Conservation (phyloP, 1,139 yeast genomes). For the Eremothecium gossypii region DNA sequence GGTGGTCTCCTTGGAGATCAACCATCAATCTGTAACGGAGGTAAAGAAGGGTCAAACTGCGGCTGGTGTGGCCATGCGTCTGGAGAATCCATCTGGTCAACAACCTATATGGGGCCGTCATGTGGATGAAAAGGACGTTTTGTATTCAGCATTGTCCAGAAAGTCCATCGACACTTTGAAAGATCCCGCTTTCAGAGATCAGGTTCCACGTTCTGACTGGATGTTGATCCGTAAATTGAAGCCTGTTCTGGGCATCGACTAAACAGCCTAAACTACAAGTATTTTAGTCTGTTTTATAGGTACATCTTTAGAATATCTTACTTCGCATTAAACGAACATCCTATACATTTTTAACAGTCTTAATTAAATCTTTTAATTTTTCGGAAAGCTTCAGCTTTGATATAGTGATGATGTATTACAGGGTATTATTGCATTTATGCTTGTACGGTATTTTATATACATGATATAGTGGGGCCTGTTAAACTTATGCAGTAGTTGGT, state of each 20-base stretch:
- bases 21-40: constrained; percentile 69
- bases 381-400: too few species aligned
- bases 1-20: constrained; percentile 84
- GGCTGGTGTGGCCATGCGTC: constrained; percentile 98
- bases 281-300: background rate
- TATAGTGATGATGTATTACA: too few species aligned
- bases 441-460: too few species aligned
- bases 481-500: constrained; percentile 29
- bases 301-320: background rate
- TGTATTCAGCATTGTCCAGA: constrained; percentile 82
- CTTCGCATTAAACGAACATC: too few species aligned
- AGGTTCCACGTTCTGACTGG: constrained; percentile 95
- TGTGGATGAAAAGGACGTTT: constrained; percentile 82
- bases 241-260: constrained; percentile 54
- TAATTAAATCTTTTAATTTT: too few species aligned
- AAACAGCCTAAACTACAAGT: background rate
- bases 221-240: constrained; percentile 78
- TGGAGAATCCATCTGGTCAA: constrained; percentile 83
- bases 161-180: constrained; percentile 92
- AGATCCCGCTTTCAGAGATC: constrained; percentile 94
- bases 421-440: too few species aligned
- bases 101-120: constrained; percentile 99
- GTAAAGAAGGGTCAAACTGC: constrained; percentile 93
- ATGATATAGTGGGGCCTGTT: background rate
- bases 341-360: too few species aligned